Evolutionary conservation across 148 eudicot genomes (phyloP), one percentile per base, ranked within the genome.

Genomic region (Vaccinium vitisidaea): DNA sequence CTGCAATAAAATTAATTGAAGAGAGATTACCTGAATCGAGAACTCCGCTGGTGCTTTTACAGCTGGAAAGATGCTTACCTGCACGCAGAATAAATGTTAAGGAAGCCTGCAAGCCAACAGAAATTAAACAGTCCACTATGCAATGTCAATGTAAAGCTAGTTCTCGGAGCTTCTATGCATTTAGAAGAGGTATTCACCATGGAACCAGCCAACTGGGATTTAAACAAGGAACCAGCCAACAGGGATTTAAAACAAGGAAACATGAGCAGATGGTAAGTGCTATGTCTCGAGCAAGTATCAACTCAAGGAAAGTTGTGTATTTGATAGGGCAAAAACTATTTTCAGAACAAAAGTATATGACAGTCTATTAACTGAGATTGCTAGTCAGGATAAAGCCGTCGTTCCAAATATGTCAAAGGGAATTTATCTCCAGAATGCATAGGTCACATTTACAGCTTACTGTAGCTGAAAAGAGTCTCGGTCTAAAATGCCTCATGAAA

Each of bases 31-130:
- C 81, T 79, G 81, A 79, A 39, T 54, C 30, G 81, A 79, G 65
- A 55, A 79, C 81, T 79, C 81, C 81, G 55, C 81, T 3, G 65
- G 65, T 79, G 81, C 81, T 79, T 79, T 79, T 54, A 79, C 81
- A 55, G 81, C 46, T 55, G 81, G 81, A 79, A 79, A 79, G 23
- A 79, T 79, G 48, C 65, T 79, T 59, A 79, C 81, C 81, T 79
- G 81, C 65, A 79, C 8, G 1, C 65, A 55, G 67, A 61, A 55
- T 48, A 54, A 23, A 79, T 39, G 21, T 53, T 55, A 55, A 55
- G 65, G 30, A 54, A 55, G 67, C 65, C 27, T 54, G 25, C 46
- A 53, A 78, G 65, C 81, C 58, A 16, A 79, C 63, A 79, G 8
- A 78, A 52, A 78, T 65, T 25, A 79, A 36, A 54, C 15, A 79